A percentile compares a stretch with the other conserved stretches of the same genome.
phyloP scores from a whole-genome alignment of 495 filamentous ascomycete species.

The Daldinia loculata region DNA sequence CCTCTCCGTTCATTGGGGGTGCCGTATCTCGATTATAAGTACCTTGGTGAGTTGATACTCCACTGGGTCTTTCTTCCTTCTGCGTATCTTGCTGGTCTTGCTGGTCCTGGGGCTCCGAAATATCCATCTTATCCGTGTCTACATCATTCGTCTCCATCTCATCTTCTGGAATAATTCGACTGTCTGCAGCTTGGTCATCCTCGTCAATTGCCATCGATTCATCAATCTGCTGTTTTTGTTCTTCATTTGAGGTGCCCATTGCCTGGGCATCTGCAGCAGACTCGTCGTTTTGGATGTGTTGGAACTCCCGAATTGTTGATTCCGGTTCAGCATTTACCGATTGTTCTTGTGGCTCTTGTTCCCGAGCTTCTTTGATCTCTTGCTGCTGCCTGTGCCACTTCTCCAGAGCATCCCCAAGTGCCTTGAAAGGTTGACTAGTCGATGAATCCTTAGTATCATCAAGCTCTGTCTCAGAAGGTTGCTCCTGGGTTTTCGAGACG shows the following conservation, averaged over 20 bases:
- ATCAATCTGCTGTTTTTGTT: constrained; percentile 83
- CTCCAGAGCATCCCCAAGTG: constrained; percentile 92
- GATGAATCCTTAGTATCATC: constrained; percentile 55
- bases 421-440: constrained; percentile 79
- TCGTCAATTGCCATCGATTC: constrained; percentile 83
- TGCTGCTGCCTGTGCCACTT: constrained; percentile 86
- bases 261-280: constrained; percentile 86
- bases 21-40: constrained; percentile 48
- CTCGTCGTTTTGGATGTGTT: constrained; percentile 87
- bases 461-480: constrained; percentile 56
- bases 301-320: constrained; percentile 77
- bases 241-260: constrained; percentile 84
- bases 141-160: constrained; percentile 58
- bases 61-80: constrained; percentile 52
- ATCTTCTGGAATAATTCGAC: constrained; percentile 54
- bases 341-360: constrained; percentile 67
- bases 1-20: constrained; percentile 27
- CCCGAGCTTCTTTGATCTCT: constrained; percentile 75
- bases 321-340: constrained; percentile 57
- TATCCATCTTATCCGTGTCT: constrained; percentile 57
- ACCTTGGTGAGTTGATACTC: constrained; percentile 60
- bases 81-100: constrained; percentile 53
- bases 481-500: constrained; percentile 61
- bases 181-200: constrained; percentile 60
- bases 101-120: constrained; percentile 45